Base-by-base conservation (phyloP, 345 rosid species). In the Pugionium dolabratum region DNA sequence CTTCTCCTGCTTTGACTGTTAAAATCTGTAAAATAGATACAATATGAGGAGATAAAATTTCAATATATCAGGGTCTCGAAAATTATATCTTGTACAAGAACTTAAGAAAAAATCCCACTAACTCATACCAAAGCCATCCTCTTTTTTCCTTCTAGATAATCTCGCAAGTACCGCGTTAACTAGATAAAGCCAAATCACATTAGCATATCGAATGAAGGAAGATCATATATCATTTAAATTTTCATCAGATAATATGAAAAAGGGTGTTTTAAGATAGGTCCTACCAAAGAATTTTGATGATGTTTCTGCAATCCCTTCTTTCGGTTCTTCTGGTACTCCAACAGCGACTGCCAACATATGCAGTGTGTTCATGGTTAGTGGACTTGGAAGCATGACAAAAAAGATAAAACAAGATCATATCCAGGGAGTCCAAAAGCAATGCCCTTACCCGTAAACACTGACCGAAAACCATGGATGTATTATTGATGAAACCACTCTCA, bases 401-500 rank as follows among this genome's bases (percentile, higher is more conserved):
- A 48, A 26, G 26, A 10, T n/a, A 25, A 42, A 35, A 27, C 39
- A 40, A 30, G 36, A 48, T 11, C 37, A 52, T 59, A 45, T 49
- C 53, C 4, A 33, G 54, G 48, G 60, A 74, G 64, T 54, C 70
- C 52, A 62, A 8, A 44, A 33, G 64, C 30, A 68, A 72, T 55
- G 53, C 42, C 66, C 86, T 75, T 85, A 93, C 98, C 74, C 90
- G 82, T 43, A 93, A 74, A 82, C 97, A 90, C 28, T 84, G 82
- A 46, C 98, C 83, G 59, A 93, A 90, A 62, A 93, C 93, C 97
- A 93, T 87, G 25, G 95, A 89, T 48, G 97, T 93, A 57, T 90
- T 93, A 70, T 93, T 93, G 80, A 90, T 90, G 73, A 86, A 93
- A 79, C 85, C 90, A 70, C 98, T 93, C 80, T 93, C 96, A 9